Evolutionary conservation across 768 basidiomycete genomes (phyloP).

Genomic region (Termitomyces sp.): DNA sequence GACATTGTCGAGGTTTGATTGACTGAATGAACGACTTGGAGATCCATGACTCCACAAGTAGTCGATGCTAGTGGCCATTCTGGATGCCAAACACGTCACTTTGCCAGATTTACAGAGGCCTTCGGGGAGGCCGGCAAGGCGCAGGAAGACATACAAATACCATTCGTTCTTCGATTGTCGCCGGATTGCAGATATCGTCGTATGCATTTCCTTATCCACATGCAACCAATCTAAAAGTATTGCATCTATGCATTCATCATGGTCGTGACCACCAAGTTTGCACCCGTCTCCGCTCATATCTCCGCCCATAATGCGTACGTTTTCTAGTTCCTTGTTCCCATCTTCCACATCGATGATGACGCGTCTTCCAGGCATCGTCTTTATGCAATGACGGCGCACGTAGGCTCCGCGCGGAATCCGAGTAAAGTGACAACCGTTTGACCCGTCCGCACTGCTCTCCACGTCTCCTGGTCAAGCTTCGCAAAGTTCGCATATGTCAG

Average conservation of each 20-base stretch:
- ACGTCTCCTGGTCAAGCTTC: conserved; percentile 42
- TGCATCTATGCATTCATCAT: conserved; percentile 89
- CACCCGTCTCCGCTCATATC: conserved; percentile 94
- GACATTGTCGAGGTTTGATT: too few relatives aligned
- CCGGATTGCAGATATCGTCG: too few relatives aligned
- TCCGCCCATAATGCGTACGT: conserved; percentile 91
- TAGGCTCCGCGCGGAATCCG: conserved; percentile 76
- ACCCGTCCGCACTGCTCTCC: conserved; percentile 52
- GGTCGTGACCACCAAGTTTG: conserved; percentile 85
- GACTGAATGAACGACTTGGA: too few relatives aligned
- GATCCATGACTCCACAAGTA: too few relatives aligned
- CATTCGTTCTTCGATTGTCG: too few relatives aligned
- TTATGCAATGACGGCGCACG: conserved; percentile 55
- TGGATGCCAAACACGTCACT: too few relatives aligned
- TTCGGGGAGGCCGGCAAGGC: too few relatives aligned
- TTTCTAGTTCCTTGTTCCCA: conserved; percentile 29
- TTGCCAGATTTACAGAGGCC: too few relatives aligned
- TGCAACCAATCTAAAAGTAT: conserved; percentile 57
- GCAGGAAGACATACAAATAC: too few relatives aligned
- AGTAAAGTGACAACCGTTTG: conserved; percentile 76
- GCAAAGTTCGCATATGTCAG: conserved; percentile 72
- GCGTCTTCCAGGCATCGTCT: conserved; percentile 44
- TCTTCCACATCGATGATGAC: too few relatives aligned
- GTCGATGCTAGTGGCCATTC: too few relatives aligned
- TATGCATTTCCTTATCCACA: background rate